Conservation (phyloP, 2,329 filamentous ascomycete species). For the Fusarium pseudograminearum region DNA sequence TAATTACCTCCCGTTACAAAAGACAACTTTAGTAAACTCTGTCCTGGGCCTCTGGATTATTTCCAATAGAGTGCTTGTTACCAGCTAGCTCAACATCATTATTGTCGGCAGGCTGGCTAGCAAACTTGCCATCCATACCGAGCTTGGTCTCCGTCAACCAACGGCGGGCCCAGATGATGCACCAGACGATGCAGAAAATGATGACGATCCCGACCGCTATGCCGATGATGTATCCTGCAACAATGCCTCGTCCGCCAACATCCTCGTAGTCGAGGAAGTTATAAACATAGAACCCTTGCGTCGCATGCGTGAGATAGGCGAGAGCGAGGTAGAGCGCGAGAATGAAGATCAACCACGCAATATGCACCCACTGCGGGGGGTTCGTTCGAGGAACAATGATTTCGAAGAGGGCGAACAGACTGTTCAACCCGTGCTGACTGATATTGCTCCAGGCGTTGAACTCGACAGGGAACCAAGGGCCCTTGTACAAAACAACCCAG, state of each 20-base stretch:
- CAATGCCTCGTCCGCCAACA: slow-evolving; percentile 58
- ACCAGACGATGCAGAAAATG: slow-evolving; percentile 65
- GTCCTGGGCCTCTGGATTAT: slow-evolving; percentile 33
- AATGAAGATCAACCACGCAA: slow-evolving; percentile 76
- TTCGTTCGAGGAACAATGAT: slow-evolving; percentile 75
- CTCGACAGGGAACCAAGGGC: slow-evolving; percentile 61
- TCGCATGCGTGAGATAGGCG: slow-evolving; percentile 78
- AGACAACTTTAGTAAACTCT: slow-evolving; percentile 26
- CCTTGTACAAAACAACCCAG: slow-evolving; percentile 71
- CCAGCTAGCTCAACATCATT: slow-evolving; percentile 49
- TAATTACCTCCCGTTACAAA: not conserved
- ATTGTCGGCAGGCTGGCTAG: slow-evolving; percentile 35
- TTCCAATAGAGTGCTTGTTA: slow-evolving; percentile 39
- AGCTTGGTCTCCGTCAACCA: slow-evolving; percentile 63
- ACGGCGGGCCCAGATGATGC: slow-evolving; percentile 62
- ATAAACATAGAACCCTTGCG: slow-evolving; percentile 82
- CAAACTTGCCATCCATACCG: slow-evolving; percentile 58
- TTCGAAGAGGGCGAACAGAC: slow-evolving; percentile 79
- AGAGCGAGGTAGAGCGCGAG: slow-evolving; percentile 78
- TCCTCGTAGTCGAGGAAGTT: slow-evolving; percentile 77
- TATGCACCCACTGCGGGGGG: slow-evolving; percentile 70
- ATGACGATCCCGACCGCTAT: slow-evolving; percentile 66
- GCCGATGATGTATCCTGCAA: slow-evolving; percentile 74
- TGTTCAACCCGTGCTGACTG: slow-evolving; percentile 81
- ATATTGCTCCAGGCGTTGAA: slow-evolving; percentile 74